Conservation (phyloP, 1,284 basidiomycete species). For the Agaricales sp. region DNA sequence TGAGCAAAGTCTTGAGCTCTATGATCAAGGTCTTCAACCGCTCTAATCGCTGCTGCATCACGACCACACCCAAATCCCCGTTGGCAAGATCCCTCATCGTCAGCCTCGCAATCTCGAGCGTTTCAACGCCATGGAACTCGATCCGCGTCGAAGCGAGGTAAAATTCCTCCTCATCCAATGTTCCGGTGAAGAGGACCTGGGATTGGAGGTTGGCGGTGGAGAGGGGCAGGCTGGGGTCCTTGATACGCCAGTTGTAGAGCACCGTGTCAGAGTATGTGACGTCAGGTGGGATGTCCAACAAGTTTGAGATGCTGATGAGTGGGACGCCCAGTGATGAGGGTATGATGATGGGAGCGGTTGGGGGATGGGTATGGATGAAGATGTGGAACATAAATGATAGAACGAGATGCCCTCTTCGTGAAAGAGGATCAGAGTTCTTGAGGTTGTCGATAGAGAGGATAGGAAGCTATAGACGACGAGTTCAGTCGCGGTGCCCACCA, state of each 20-base stretch:
- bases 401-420: conserved; percentile 80
- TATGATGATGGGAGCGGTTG: conserved; percentile 42
- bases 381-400: conserved; percentile 83
- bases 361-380: conserved; percentile 75
- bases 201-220: conserved; percentile 44
- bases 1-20: conserved; percentile 66
- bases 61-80: conserved; percentile 21
- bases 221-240: conserved; percentile 13
- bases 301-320: conserved; percentile 61
- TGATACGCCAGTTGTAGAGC: conserved; percentile 80
- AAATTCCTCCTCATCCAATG: conserved; percentile 80
- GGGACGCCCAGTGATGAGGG: conserved; percentile 75
- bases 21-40: conserved; percentile 68
- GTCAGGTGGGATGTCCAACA: conserved; percentile 82
- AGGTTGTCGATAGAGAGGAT: conserved; percentile 42
- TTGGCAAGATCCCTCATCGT: conserved; percentile 91
- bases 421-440: conserved; percentile 46
- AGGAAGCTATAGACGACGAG: conserved; percentile 24
- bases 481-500: conserved; percentile 4
- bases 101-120: conserved; percentile 77
- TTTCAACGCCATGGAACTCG: conserved; percentile 83
- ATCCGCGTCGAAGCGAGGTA: conserved; percentile 86
- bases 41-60: conserved; percentile 64
- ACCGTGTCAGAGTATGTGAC: conserved; percentile 93
- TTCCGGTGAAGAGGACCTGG: conserved; percentile 71